Evolutionary conservation across 2,329 filamentous ascomycete species (phyloP), one percentile per base, ranked within the genome.

Genomic region (Aspergillus sp.): DNA sequence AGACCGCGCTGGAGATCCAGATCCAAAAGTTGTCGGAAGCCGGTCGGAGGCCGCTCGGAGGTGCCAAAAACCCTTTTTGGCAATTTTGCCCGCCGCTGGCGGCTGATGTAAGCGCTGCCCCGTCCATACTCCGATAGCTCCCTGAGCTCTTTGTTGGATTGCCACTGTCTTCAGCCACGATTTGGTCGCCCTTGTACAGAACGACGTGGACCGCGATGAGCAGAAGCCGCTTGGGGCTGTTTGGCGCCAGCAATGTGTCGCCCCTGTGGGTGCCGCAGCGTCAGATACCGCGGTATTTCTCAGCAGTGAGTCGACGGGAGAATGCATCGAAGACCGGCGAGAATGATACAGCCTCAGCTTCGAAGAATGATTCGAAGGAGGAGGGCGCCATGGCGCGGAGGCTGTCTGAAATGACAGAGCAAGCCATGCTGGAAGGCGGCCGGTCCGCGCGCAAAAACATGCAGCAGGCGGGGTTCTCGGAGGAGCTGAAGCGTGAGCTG

Each of bases 401-500:
- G 16, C 67, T 86, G 52, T 76, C 78, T 4, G 76, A 81, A 53
- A 81, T 87, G 81, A 83, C 79, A 41, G 82, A 86, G 56, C 78
- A 85, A 56, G 75, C 76, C 14, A 69, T 86, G 24, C 74, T 81
- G 43, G 75, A 76, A 47, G 81, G 81, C 30, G 79, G 81, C 24
- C 76, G 77, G 52, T 76, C 79, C 50, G 79, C 82, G 30, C 74
- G 70, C 44, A 83, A 79, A 60, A 80, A 80, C 45, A 74, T 86
- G n/a, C 73, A 80, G 60, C 80, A 85, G 56, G 82, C 80, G 24
- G 82, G 82, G 45, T 86, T 87, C 69, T 83, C 80, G 53, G 80
- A 84, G 47, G 82, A 85, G 4, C 66, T 86, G 57, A 83, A 81
- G 66, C 71, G 69, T 50, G 70, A 79, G 61, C 69, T 86, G 10